Evolutionary conservation across 2,329 filamentous ascomycete species (phyloP).

Genomic region (Pseudopithomyces maydicus): DNA sequence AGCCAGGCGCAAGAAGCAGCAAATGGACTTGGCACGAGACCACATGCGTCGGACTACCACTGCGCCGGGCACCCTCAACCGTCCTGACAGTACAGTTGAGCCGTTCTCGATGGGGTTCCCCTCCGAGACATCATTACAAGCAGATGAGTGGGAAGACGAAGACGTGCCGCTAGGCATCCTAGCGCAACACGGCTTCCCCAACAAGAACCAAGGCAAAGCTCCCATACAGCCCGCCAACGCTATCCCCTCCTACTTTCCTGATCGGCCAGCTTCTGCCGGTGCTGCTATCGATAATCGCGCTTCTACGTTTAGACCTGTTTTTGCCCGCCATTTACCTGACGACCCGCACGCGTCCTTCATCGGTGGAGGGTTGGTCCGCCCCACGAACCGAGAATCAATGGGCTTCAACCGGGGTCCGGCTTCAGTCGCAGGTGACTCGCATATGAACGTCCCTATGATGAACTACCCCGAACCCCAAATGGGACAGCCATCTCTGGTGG

Average conservation of each 20-base stretch:
- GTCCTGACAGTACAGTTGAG: conserved; percentile 25
- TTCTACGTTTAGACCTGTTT: conserved; percentile 34
- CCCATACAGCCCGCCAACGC: conserved; percentile 37
- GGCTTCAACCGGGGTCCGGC: conserved; percentile 42
- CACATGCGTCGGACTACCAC: conserved; percentile 42
- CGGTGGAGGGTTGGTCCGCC: conserved; percentile 41
- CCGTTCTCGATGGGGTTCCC: conserved; percentile 36
- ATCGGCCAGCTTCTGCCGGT: conserved; percentile 42
- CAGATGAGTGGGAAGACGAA: conserved; percentile 45
- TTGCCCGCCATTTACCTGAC: conserved; percentile 42
- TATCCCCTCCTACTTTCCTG: conserved; percentile 41
- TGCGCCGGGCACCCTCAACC: conserved; percentile 23
- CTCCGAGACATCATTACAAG: conserved; percentile 41
- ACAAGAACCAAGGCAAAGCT: conserved; percentile 25
- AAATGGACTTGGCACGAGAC: conserved; percentile 41
- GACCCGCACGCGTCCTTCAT: conserved; percentile 41
- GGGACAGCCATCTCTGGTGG: conserved; percentile 39
- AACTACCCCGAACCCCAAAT: conserved; percentile 36
- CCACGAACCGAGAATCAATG: conserved; percentile 41
- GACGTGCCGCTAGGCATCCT: conserved; percentile 47
- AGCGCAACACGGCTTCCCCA: conserved; percentile 43
- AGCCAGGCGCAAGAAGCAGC: conserved; percentile 37
- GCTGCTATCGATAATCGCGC: conserved; percentile 25
- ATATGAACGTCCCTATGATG: conserved; percentile 27
- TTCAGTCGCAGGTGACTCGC: conserved; percentile 41